These are phyloP conservation scores for Phytophthora pistaciae DNA, from an alignment of 352 stramenopile genomes.

Conservation along the genomic window DNA sequence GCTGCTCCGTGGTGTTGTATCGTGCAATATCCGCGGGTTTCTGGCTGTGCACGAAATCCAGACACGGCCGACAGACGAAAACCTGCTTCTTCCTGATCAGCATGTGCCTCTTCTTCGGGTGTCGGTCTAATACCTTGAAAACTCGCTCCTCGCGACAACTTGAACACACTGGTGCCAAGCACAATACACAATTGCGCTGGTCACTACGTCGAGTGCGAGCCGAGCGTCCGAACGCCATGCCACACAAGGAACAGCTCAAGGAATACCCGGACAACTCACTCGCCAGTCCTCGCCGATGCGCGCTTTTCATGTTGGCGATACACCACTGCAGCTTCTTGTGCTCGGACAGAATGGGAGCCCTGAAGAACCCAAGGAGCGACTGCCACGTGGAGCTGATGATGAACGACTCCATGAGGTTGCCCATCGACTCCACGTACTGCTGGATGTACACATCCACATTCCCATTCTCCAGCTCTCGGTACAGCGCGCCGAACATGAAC, in stretches of 20 bases:
- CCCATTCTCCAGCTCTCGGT: constrained; percentile 38
- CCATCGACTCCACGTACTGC: constrained; percentile 39
- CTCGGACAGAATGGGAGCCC: constrained; percentile 31
- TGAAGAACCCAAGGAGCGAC: constrained; percentile 34
- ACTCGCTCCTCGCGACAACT: constrained; percentile 34
- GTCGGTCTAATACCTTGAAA: constrained; percentile 25
- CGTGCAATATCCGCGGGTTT: constrained; percentile 32
- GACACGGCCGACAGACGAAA: constrained; percentile 31
- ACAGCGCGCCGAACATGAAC: constrained; percentile 45
- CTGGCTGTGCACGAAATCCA: constrained; percentile 35
- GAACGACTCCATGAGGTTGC: constrained; percentile 38
- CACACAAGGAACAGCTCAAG: constrained; percentile 32
- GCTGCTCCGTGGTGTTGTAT: constrained; percentile 16
- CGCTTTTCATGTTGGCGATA: constrained; percentile 39
- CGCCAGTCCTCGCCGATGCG: constrained; percentile 21
- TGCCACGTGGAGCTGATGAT: constrained; percentile 38
- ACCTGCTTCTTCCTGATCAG: constrained; percentile 29
- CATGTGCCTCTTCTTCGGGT: constrained; percentile 32
- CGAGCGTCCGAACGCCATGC: constrained; percentile 23
- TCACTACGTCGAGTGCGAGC: constrained; percentile 32
- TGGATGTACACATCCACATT: constrained; percentile 48
- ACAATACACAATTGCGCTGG: constrained; percentile 31
- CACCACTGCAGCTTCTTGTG: constrained; percentile 47
- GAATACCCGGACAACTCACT: constrained; percentile 25
- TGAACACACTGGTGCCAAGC: constrained; percentile 35